Base-by-base conservation (phyloP, 495 filamentous ascomycete species). In the Aspergillus leporis region DNA sequence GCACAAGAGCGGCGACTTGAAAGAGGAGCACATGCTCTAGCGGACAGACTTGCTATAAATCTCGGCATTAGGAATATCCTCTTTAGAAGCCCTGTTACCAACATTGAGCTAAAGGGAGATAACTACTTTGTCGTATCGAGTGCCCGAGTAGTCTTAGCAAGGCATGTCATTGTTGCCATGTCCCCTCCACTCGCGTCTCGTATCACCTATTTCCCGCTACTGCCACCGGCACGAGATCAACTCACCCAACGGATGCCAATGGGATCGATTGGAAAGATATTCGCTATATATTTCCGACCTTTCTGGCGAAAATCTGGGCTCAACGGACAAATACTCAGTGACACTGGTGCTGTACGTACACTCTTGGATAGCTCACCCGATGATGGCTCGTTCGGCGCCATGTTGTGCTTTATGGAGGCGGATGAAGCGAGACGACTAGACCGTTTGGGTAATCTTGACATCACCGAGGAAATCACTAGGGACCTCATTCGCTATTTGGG, bases 161-260 rank as follows among this genome's bases (percentile, higher is more conserved):
- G 55, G 30, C 49, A 60, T 51, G 57, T 68, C 9, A 50, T 68
- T 19, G 34, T 66, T 14, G 63, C 65, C 16, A 58, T 68, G 43
- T 60, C 65, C 4, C 63, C 63, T 12, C 55, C 65, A 10, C 19
- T 68, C 5, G 50, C 47, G 3, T 46, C 13, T 16, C 46, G 57
- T 2, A 66, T 68, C 18, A 25, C 0, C 12, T 68, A 60, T 46
- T 36, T 58, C 8, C 65, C 65, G 2, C 53, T 30, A 3, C 62
- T 71, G 4, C 66, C 69, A 4, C 56, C 58, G 0, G 50, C 50
- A 4, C 53, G 62, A 18, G 56, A 60, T 28, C 64, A 67, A 28
- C 58, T 71, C 13, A 61, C 60, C 12, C 61, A 67, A 23, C 59
- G 62, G 10, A 64, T 64, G 58, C 56, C 59, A 0, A 66, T 70